These are phyloP conservation scores for Filobasidium wieringae DNA, from an alignment of 768 basidiomycete species.

Conservation along the genomic window DNA sequence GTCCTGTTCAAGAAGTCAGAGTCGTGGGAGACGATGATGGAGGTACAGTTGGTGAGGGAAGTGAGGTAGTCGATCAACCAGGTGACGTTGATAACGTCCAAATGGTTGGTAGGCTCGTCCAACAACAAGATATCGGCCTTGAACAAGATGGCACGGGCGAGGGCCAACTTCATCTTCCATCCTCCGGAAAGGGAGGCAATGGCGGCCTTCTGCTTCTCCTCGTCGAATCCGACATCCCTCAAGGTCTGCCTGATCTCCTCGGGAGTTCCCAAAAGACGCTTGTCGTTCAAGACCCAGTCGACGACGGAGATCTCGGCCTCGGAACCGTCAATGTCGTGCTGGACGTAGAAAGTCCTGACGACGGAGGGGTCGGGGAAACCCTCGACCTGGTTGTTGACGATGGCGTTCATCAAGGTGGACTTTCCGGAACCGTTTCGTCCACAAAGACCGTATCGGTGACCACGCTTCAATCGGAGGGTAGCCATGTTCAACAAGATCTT, in stretches of 20 bases:
- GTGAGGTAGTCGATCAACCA: slow-evolving; percentile 94
- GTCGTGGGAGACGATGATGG: slow-evolving; percentile 97
- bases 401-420: slow-evolving; percentile 40
- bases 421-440: slow-evolving; percentile 99
- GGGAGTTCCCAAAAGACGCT: slow-evolving; percentile 60
- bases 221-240: slow-evolving; percentile 80
- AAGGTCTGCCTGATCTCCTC: slow-evolving; percentile 69
- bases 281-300: slow-evolving; percentile 73
- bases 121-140: slow-evolving; percentile 92
- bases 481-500: slow-evolving; percentile 97
- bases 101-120: slow-evolving; percentile 76
- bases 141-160: slow-evolving; percentile 95
- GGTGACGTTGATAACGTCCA: slow-evolving; percentile 93
- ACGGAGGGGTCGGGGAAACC: slow-evolving; percentile 96
- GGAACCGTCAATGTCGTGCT: slow-evolving; percentile 95
- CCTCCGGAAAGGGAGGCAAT: slow-evolving; percentile 91
- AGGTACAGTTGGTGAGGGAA: slow-evolving; percentile 77
- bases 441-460: slow-evolving; percentile 95
- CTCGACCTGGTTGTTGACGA: slow-evolving; percentile 62
- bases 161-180: slow-evolving; percentile 99
- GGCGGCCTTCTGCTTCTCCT: slow-evolving; percentile 68
- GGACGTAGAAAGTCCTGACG: slow-evolving; percentile 98
- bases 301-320: slow-evolving; percentile 85
- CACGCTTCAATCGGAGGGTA: slow-evolving; percentile 91
- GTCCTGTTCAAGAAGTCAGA: slow-evolving; percentile 95